Evolutionary conservation across 805 yeast genomes (phyloP), one percentile per base, ranked within the genome.

Genomic region (Candida piceae): DNA sequence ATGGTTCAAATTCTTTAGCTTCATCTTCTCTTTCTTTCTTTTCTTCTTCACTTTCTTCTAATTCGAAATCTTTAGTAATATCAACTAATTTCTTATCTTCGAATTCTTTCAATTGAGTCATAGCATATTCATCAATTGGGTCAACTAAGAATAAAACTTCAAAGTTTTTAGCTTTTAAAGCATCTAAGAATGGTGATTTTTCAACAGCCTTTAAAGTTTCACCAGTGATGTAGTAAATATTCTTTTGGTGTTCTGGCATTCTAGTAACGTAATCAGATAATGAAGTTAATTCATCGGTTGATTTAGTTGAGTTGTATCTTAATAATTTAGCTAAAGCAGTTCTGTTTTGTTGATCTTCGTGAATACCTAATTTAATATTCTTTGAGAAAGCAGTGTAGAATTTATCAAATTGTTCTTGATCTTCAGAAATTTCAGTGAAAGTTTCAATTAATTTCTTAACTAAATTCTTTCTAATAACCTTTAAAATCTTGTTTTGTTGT

Each of bases 231-330:
- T 78, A 93, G 82, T 93, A 93, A 63, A 93, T 86, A 78, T 93
- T 93, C 93, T 93, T 89, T 78, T 93, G 99, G 77, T 87, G 96
- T 73, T 88, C 97, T 67, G 93, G 96, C 99, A 93, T 93, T 74
- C 97, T 85, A 53, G 97, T 90, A 50, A 93, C 95, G 74, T 93
- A 93, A 74, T 93, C 99, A 53, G 94, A 70, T 62, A 93, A 78
- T 27, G 97, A 90, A 52, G 97, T 90, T 67, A 75, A 66, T 76
- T 93, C 98, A 62, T 90, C 98, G 56, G 78, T 62, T 49, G 96
- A 82, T 76, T 89, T 90, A 62, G 97, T 89, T 40, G 97, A 88
- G 83, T 88, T 76, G 84, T 78, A 93, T 76, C 99, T 84, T 72
- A 93, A 78, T 63, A 93, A 78, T 76, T 93, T 93, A 55, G 99